A percentile compares a stretch with the other conserved stretches of the same genome.
phyloP scores from a whole-genome alignment of 2,329 filamentous ascomycete genomes.

The Ophiocordyceps camponoti-rufipedis region DNA sequence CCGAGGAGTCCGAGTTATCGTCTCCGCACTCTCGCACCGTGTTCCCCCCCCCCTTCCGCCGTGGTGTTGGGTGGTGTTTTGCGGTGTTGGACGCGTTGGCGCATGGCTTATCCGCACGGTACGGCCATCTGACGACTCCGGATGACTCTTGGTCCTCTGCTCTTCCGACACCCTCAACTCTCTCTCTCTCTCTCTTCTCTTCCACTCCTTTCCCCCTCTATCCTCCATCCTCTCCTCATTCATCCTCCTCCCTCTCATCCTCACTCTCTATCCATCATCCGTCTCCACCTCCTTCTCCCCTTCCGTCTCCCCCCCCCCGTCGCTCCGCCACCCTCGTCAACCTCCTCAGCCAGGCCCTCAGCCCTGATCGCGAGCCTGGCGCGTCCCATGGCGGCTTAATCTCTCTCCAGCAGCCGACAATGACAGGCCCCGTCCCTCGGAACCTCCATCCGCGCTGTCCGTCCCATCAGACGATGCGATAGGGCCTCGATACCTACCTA shows the following conservation, averaged over 20 bases:
- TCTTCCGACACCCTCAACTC: not conserved
- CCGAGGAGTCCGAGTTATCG: too few relatives aligned
- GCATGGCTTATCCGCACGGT: not conserved
- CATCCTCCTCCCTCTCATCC: not conserved
- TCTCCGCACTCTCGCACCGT: too few relatives aligned
- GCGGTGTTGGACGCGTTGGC: not conserved
- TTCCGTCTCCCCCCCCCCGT: not conserved
- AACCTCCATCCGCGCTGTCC: too few relatives aligned
- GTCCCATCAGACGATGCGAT: constrained; percentile 1
- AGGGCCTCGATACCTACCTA: not conserved
- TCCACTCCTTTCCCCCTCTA: not conserved
- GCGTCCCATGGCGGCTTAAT: not conserved
- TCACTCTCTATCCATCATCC: not conserved
- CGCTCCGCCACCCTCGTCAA: too few relatives aligned
- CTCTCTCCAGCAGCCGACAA: not conserved
- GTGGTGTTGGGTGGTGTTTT: not conserved
- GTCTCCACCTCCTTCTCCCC: not conserved
- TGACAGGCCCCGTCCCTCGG: not conserved
- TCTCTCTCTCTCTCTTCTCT: not conserved
- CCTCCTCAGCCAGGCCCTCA: too few relatives aligned
- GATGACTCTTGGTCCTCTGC: not conserved
- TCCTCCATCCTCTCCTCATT: not conserved
- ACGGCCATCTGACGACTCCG: not conserved
- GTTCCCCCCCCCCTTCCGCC: too few relatives aligned
- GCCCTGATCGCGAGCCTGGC: not conserved